Base-by-base conservation (phyloP, 1,139 yeast genomes). In the Saccharomyces hybrid region DNA sequence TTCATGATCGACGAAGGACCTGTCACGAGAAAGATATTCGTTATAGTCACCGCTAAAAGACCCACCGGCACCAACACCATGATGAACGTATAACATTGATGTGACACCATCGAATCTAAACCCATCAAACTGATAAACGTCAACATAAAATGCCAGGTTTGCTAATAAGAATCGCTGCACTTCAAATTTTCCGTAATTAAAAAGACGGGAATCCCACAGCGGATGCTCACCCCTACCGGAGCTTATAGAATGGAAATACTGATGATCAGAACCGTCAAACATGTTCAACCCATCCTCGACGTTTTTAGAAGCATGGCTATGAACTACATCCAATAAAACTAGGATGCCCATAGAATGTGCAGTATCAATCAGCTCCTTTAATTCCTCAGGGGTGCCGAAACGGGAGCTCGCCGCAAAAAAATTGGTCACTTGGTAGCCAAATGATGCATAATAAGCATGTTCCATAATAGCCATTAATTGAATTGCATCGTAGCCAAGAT, bases 381-480 rank as follows among this genome's bases (percentile, higher is more conserved):
- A 77, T 52, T 93, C 97, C 63, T 93, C 98, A 0, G 99, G 98
- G 0, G 96, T 82, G 28, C 99, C 99, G 65, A 77, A 93, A 60
- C 98, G 79, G 7, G 97, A 90, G 48, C 95, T 84, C 30, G 81
- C 78, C 1, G 98, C 98, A 70, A 88, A 93, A 68, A 91, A 93
- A 57, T 86, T 88, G 46, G 98, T 91, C 32, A 93, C 84, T 70
- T 93, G 99, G 70, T 93, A 93, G 5, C 99, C 99, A 70, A 93
- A 93, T 0, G 96, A 88, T 1, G 98, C 99, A 69, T 93, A 93
- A 71, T 93, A 93, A 0, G 99, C 98, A 70, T 93, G 99, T 71
- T 93, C 99, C 99, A 93, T 93, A 52, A 93, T 80, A 0, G 99
- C 97, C 99, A 93, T 93, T 66, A 93, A 78, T 72, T 93, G 99